These are phyloP conservation scores for Coemansia sp. DNA, from an alignment of 192 early-diverging fungal genomes.

Conservation along the genomic window DNA sequence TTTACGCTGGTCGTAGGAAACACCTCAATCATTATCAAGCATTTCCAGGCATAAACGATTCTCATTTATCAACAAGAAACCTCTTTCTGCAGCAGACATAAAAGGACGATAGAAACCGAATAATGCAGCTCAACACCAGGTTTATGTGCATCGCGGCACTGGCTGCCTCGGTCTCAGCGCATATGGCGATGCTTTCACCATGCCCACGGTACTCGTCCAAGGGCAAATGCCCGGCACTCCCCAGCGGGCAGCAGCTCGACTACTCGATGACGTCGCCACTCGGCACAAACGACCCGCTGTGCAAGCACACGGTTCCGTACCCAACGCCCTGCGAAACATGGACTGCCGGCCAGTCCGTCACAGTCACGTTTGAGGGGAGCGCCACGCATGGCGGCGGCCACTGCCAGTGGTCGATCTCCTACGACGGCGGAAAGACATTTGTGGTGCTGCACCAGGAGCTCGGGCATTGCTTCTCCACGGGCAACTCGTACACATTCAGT, in stretches of 20 bases:
- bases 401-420: slow-evolving; percentile 54
- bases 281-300: slow-evolving; percentile 10
- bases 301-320: slow-evolving; percentile 35
- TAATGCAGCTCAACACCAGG: neutral
- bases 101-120: too few species aligned
- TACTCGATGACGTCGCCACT: slow-evolving; percentile 41
- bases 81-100: too few species aligned
- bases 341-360: slow-evolving; percentile 29
- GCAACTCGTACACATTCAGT: slow-evolving; percentile 36
- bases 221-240: slow-evolving; percentile 46
- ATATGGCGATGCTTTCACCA: slow-evolving; percentile 41
- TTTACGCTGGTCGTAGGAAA: too few species aligned
- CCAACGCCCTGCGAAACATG: slow-evolving; percentile 12
- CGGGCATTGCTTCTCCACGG: slow-evolving; percentile 1
- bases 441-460: slow-evolving; percentile 50
- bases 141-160: slow-evolving; percentile 4
- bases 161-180: slow-evolving; percentile 16
- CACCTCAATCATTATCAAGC: too few species aligned
- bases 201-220: slow-evolving; percentile 42
- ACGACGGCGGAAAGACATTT: slow-evolving; percentile 44
- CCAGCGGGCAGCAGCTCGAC: slow-evolving; percentile 47
- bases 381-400: slow-evolving; percentile 53
- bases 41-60: too few species aligned
- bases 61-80: too few species aligned
- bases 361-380: slow-evolving; percentile 27